Evolutionary conservation across 345 rosid genomes (phyloP).

Genomic region (Firmiana major): DNA sequence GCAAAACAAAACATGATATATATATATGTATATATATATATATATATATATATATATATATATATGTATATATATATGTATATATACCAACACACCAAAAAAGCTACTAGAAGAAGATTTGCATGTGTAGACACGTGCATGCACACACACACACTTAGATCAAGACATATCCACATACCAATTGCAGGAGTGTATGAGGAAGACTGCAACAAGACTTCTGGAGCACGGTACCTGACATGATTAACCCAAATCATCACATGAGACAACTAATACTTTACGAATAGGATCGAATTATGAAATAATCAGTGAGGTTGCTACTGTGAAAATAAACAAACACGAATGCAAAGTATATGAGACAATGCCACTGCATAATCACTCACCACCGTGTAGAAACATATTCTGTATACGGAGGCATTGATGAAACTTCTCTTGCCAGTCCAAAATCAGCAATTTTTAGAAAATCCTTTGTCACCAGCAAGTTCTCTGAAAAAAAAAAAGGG

Average conservation of each 20-base stretch:
- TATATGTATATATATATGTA: no score
- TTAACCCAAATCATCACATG: conserved; percentile 6
- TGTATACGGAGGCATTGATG: conserved; percentile 87
- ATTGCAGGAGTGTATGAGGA: conserved; percentile 84
- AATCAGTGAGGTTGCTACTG: not conserved
- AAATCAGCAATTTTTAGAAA: conserved; percentile 90
- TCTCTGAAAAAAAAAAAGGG: conserved; percentile 42
- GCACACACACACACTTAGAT: not conserved
- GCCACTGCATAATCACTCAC: conserved; percentile 31
- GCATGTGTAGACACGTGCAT: not conserved
- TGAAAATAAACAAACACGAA: not conserved
- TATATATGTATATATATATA: no score
- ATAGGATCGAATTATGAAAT: conserved; percentile 1
- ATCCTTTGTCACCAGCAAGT: conserved; percentile 77
- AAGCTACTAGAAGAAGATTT: not conserved
- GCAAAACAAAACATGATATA: not conserved
- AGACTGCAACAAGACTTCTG: conserved; percentile 88
- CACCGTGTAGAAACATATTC: conserved; percentile 98
- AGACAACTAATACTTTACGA: not conserved
- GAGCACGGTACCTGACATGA: conserved; percentile 82
- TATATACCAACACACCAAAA: not conserved
- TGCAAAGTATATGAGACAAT: conserved; percentile 1
- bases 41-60: no score
- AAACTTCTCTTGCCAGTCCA: conserved; percentile 94
- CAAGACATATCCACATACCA: conserved; percentile 37